Base-by-base conservation (phyloP, 1,284 basidiomycete genomes). In the Pholiota adiposa region DNA sequence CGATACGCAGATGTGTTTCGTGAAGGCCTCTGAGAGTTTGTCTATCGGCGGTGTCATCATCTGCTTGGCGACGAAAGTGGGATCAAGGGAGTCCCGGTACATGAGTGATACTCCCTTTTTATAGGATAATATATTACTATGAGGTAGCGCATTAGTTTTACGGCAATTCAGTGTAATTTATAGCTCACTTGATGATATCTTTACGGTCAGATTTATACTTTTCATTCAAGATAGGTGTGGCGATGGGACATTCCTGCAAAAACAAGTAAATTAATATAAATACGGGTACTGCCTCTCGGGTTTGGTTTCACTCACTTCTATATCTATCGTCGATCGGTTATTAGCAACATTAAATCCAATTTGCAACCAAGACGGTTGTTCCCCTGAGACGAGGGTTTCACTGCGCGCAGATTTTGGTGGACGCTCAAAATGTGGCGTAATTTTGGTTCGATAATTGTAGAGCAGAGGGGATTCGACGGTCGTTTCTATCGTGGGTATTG, bases 381-480 rank as follows among this genome's bases (percentile, higher is more conserved):
- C 68, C 19, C 74, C 68, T 43, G 63, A 63, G 33, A 65, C 61
- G 49, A 73, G 55, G 27, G 70, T 68, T 56, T 72, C 63, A 69
- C 73, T 71, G 68, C 81, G 77, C 51, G 79, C 74, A 58, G 75
- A 72, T 69, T 85, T 89, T 0, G 87, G 86, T 1, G 94, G 88
- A 0, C 90, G 84, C 46, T 97, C 92, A 67, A 98, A 99, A 73
- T 99, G 97, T 0, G 97, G 97, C 0, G 97, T 98, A 50, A 99
- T 89, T 77, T 99, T 99, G 0, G 97, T 99, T 21, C 97, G 88
- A 73, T 99, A 99, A 48, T 83, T 85, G 75, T 97, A 98, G 65
- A 97, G 89, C 52, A 92, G 78, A 0, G 97, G 97, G 0, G 93
- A 96, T 5, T 87, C 85, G 16, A 97, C 89, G 0, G 97, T 98